Conservation (phyloP, 768 basidiomycete species). For the Suillus placidus region DNA sequence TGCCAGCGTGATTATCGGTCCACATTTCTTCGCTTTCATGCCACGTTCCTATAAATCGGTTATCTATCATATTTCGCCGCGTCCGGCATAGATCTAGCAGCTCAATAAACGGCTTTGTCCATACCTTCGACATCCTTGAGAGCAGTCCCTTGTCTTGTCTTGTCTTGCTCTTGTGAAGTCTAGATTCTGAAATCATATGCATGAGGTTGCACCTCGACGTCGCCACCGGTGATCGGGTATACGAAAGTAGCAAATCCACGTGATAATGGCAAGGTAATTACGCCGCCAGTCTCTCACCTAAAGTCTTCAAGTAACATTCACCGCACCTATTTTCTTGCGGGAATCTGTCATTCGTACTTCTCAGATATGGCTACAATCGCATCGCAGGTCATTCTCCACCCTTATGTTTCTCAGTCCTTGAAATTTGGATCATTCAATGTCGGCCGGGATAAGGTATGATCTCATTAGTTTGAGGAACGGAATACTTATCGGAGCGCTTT, state of each 20-base stretch:
- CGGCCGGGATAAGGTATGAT: conserved; percentile 85
- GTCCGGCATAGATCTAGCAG: background rate
- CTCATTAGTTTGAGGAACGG: background rate
- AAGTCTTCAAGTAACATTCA: background rate
- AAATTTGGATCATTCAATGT: conserved; percentile 80
- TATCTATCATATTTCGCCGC: background rate
- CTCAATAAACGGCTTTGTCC: background rate
- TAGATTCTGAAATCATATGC: background rate
- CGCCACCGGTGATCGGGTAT: conserved; percentile 8
- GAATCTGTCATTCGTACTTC: conserved; percentile 10
- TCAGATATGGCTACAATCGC: conserved; percentile 45
- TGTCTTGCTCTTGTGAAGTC: conserved; percentile 5
- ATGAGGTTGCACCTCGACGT: background rate
- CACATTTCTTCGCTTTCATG: background rate
- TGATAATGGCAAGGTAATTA: conserved; percentile 29
- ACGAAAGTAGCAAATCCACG: conserved; percentile 25
- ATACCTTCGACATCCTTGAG: background rate
- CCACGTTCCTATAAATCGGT: background rate
- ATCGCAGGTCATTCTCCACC: conserved; percentile 85
- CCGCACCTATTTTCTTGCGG: conserved; percentile 13
- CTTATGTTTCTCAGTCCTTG: conserved; percentile 71
- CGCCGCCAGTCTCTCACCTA: conserved; percentile 1
- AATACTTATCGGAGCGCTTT: background rate
- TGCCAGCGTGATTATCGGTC: background rate
- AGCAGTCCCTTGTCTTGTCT: background rate